Conservation (phyloP, 805 yeast species). For the Saturnispora halmiae region DNA sequence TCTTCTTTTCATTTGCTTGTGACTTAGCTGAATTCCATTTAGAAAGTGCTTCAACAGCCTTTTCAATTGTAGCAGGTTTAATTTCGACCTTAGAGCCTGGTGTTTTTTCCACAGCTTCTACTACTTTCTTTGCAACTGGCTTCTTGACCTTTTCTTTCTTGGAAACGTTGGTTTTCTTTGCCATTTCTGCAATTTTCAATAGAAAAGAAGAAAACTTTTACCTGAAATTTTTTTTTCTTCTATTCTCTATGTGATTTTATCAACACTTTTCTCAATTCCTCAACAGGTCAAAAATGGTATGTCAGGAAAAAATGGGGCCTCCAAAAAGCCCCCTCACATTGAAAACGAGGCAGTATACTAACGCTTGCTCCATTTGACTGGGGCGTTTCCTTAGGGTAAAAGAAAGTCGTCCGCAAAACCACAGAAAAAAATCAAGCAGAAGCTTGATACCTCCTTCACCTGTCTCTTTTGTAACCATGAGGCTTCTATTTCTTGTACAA, state of each 20-base stretch:
- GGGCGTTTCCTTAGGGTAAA: constrained; percentile 21
- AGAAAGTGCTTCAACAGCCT: constrained; percentile 57
- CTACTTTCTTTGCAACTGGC: constrained; percentile 5
- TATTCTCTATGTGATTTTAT: neutral
- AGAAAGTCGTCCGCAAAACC: constrained; percentile 85
- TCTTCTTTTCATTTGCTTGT: constrained; percentile 23
- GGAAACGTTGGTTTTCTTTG: neutral
- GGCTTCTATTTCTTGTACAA: constrained; percentile 74
- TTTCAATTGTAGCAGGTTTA: constrained; percentile 26
- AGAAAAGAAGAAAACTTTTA: neutral
- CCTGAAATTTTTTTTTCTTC: neutral
- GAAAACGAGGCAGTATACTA: too few relatives aligned
- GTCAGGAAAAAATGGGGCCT: too few relatives aligned
- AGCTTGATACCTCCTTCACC: constrained; percentile 72
- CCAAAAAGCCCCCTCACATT: too few relatives aligned
- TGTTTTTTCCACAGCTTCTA: constrained; percentile 15
- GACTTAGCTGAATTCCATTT: constrained; percentile 48
- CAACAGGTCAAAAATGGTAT: constrained; percentile 2
- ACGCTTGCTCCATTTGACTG: too few relatives aligned
- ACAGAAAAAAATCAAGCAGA: constrained; percentile 65
- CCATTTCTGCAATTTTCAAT: constrained; percentile 1
- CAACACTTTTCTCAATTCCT: neutral
- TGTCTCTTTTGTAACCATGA: constrained; percentile 96
- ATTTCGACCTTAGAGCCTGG: constrained; percentile 10
- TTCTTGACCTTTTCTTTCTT: constrained; percentile 6